Evolutionary conservation across 208 protist species (phyloP).

Genomic region (Balamuthia mandrillaris): DNA sequence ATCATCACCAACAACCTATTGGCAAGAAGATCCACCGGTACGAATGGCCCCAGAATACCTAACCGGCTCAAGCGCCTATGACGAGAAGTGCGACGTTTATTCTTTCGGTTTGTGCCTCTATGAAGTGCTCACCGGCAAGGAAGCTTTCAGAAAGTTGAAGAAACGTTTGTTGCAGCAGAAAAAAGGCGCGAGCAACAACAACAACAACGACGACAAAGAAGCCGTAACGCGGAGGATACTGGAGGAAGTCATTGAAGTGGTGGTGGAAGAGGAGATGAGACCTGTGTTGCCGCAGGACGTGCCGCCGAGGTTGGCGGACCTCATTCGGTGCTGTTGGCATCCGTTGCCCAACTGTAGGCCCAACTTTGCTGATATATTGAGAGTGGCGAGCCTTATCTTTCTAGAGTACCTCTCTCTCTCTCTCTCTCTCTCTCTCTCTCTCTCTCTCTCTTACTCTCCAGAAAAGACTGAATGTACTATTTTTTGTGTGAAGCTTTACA

Average conservation of each 20-base stretch:
- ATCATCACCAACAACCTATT: neutral
- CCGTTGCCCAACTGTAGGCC: neutral
- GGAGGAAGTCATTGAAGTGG: neutral
- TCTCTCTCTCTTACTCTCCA: neutral
- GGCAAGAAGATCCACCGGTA: neutral
- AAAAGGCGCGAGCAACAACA: neutral
- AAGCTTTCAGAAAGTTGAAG: neutral
- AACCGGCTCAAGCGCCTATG: neutral
- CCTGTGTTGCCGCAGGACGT: neutral
- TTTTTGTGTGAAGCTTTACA: neutral
- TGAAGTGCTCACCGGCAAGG: neutral
- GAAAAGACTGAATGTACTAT: neutral
- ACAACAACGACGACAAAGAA: neutral
- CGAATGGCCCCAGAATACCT: neutral
- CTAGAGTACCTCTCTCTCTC: neutral
- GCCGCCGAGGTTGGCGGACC: neutral
- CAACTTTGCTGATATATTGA: constrained; percentile 6
- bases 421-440: neutral
- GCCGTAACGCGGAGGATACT: neutral
- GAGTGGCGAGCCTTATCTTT: neutral
- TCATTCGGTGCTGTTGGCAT: neutral
- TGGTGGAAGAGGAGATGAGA: neutral
- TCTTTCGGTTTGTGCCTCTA: neutral
- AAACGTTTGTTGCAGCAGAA: neutral
- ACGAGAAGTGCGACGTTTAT: constrained; percentile 17